Evolutionary conservation across 495 filamentous ascomycete species (phyloP), one percentile per base, ranked within the genome.

Genomic region (Penicillium verhagenii): DNA sequence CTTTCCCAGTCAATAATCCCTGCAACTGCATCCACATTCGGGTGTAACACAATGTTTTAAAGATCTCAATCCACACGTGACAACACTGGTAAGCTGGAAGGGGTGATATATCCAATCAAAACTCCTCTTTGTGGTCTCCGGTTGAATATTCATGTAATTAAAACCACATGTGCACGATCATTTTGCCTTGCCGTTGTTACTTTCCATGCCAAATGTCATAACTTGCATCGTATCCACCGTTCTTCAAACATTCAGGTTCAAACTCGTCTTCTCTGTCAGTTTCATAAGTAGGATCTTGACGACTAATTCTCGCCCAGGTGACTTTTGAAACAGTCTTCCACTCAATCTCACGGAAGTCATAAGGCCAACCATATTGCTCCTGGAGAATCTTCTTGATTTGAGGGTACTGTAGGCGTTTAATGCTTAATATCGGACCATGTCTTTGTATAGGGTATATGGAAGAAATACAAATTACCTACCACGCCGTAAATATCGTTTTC

Each of bases 321-420:
- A 44, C 40, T 8, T 44, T 44, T 44, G 40, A 20, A 44, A 23
- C 40, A 44, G 19, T 19, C 40, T 23, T 44, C 18, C 40, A 44
- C 40, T 44, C 40, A 21, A 8, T 19, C 21, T 44, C 40, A 20
- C 40, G 18, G 21, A 44, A 44, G 14, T 44, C 40, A 44, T 44
- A 44, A 14, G 40, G 40, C 40, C 40, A 44, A 24, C 19, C 40
- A 14, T 21, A 44, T 24, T 44, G 40, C 21, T 44, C 19, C 40
- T 44, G 40, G 40, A 44, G 40, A 44, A 24, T 44, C 21, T 44
- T 44, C 19, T 44, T 44, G 19, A 44, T 44, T 24, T 44, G 18
- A 24, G 21, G 40, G 21, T 44, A 44, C 40, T 44, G 35, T 38
- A 38, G 14, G 16, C 35, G 35, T n/a, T 38, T 38, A 38, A 4